Base-by-base conservation (phyloP, 768 basidiomycete species). In the Pluteus cervinus region DNA sequence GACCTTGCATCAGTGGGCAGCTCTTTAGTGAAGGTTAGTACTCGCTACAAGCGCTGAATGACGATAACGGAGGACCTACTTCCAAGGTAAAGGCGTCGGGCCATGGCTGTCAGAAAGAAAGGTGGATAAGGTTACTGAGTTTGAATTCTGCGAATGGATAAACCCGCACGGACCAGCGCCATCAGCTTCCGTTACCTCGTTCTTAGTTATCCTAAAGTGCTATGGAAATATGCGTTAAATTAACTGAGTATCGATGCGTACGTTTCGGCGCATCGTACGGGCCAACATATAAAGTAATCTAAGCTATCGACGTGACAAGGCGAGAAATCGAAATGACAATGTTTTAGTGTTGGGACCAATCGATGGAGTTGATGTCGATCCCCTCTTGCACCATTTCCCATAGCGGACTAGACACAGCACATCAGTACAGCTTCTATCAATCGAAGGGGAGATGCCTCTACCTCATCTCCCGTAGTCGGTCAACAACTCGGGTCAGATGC, bases 331-430 rank as follows among this genome's bases (percentile, higher is more conserved):
- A 34, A 25, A 17, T 18, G 36, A 35, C 37, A 42, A 41, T n/a
- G 15, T 74, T 70, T 56, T 76, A 87, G 43, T 86, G 80, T 76
- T 81, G 87, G 31, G 87, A 85, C 93, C 93, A 97, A 62, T 97
- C 76, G 56, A 98, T 99, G 12, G 85, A 73, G 55, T 81, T 91
- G 49, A 98, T 76, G 58, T 99, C 96, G 42, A 98, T 93, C 29
- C 94, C 94, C 57, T 98, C 96, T 63, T 96, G 91, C 11, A 98
- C 93, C 93, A 99, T 97, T 66, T 99, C 96, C 94, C 94, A 99
- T 37, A 99, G 63, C 23, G 96, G 96, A 54, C 90, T 89, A 44
- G 1, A 35, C 36, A 29, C 14, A 24, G 15, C 17, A 50, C 40
- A 45, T 43, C 35, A 37, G 44, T 22, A 32, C n/a, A 39, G 25